Base-by-base conservation (phyloP, 139 green algal genomes). In the Pycnococcus provasolii region DNA sequence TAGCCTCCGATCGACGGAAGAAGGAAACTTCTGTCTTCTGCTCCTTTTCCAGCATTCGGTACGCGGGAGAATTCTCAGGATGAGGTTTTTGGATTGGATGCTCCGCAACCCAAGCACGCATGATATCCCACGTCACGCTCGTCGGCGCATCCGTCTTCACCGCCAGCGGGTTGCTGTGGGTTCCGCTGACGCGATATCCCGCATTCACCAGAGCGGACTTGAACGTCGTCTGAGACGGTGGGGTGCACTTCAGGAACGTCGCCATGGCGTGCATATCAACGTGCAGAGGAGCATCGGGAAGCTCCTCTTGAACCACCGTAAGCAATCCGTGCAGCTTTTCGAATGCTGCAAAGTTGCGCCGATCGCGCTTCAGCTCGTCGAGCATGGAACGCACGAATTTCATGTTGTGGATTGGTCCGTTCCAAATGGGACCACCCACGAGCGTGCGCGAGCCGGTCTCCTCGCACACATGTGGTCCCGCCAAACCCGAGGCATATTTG, bases 361-460 rank as follows among this genome's bases (percentile, higher is more conserved):
- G 26, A 26, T 26, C 26, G 26, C 26, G 26, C 37, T 67, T 26
- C 7, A 80, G 42, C 3, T 70, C 39, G 26, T 53, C 41, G 43
- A 78, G 52, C 5, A 72, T 52, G 39, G 37, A 41, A 2, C 46
- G 47, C 5, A 95, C 82, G 71, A 82, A 96, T 0, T 59, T 73
- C 0, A 63, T 64, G 70, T 97, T 81, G 67, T 96, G 91, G 3
- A 97, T 82, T 6, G 91, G 88, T 40, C 80, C 82, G 0, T 79
- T 69, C 93, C 93, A 99, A 68, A 95, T 87, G 47, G 93, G 92
- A 0, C 93, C 93, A 1, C 92, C 93, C 81, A 97, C 89, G n/a
- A 67, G 64, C 2, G 66, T 62, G 42, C 48, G 46, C 66, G 57
- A 74, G 4, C 77, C 77, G 63, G 72, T 80, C 51, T 80, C 13